A percentile compares a stretch with the other conserved stretches of the same genome.
Conservation (phyloP, 257 asterid species). For the Craterostigma plantagineum region DNA sequence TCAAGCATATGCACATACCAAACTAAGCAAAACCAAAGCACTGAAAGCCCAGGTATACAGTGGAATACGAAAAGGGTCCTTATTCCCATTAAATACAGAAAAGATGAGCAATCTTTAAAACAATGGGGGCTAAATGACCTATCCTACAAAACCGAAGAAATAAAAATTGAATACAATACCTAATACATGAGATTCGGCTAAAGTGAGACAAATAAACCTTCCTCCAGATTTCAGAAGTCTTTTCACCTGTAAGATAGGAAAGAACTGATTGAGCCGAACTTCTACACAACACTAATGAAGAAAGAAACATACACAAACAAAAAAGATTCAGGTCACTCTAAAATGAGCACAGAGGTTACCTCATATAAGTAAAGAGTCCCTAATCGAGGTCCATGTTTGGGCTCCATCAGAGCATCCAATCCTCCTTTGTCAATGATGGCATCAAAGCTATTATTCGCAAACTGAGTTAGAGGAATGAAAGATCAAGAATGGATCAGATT, state of each 20-base stretch:
- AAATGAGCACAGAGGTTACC: constrained; percentile 27
- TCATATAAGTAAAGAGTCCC: constrained; percentile 66
- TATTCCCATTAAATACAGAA: background rate
- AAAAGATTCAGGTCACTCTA: constrained; percentile 3
- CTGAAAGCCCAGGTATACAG: constrained; percentile 4
- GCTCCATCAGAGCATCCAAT: constrained; percentile 98
- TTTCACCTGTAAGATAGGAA: constrained; percentile 45
- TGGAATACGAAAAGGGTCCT: background rate
- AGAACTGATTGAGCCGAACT: too few species aligned
- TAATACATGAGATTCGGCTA: constrained; percentile 78
- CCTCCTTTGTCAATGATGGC: constrained; percentile 89
- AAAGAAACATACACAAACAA: constrained; percentile 1
- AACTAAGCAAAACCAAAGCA: constrained; percentile 9
- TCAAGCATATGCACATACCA: constrained; percentile 4
- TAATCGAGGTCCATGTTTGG: constrained; percentile 54
- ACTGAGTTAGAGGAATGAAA: constrained; percentile 25
- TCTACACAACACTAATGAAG: too few species aligned
- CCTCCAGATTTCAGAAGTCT: constrained; percentile 65
- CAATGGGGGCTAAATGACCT: too few species aligned
- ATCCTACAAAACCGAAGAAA: constrained; percentile 6
- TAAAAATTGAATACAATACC: constrained; percentile 42
- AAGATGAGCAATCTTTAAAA: too few species aligned
- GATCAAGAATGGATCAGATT: background rate
- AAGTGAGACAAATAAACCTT: constrained; percentile 76
- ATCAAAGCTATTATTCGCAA: constrained; percentile 43